Base-by-base conservation (phyloP, 352 stramenopile species). In the Globisporangium echinulatum region DNA sequence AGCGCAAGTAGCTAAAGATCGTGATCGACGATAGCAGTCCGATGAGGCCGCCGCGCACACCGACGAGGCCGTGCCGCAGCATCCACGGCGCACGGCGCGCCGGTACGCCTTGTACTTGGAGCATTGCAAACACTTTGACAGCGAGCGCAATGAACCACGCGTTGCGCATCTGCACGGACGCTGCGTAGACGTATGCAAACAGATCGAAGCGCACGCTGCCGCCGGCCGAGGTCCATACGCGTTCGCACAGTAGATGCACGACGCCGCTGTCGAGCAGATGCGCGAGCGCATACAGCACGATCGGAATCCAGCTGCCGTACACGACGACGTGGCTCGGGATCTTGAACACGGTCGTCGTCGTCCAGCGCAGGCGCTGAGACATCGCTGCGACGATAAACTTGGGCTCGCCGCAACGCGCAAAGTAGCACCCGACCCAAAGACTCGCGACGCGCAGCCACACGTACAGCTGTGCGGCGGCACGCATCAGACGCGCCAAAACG, bases 361-460 rank as follows among this genome's bases (percentile, higher is more conserved):
- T 64, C 10, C 17, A 54, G 47, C 38, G 43, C 7, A 59, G 17
- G 14, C 52, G 57, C 3, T 40, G 53, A 13, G 19, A 11, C 49
- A 52, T 47, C 44, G n/a, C 19, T 1, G 49, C 14, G n/a, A 2
- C 40, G 8, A 15, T 5, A 44, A 63, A 58, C 43, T 65, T 71
- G 11, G 36, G 44, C 49, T 77, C 67, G 7, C 15, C 36, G 6
- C n/a, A 19, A 53, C 63, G 49, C 6, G 67, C 64, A 9, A 54
- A 17, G 33, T 68, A 64, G 49, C 67, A 74, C 4, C 64, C 67
- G 7, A 39, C 17, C 49, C 52, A 61, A 9, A 85, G 48, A 2
- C 69, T 50, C 2, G 40, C 1, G 7, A 82, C 17, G 7, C 77
- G 73, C 36, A 82, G 15, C 77, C 77, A 87, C 11, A 87, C 67